Conservation (phyloP, 2,329 filamentous ascomycete species). For the Thielaviopsis ethacetica region DNA sequence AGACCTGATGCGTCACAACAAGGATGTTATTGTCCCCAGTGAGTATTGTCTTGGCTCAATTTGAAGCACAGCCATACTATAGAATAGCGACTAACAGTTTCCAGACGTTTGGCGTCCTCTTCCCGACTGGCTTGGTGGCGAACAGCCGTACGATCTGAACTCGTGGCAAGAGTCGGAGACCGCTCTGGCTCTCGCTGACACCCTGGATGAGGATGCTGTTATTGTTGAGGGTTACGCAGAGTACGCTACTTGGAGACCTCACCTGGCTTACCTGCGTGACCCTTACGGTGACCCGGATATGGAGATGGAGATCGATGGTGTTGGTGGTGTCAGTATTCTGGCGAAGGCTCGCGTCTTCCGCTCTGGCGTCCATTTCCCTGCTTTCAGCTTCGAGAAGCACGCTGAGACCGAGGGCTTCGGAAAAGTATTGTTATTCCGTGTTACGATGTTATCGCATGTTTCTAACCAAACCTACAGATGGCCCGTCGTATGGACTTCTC, state of each 20-base stretch:
- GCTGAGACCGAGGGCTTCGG: slow-evolving; percentile 97
- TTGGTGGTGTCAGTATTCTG: slow-evolving; percentile 91
- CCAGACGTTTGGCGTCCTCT: slow-evolving; percentile 94
- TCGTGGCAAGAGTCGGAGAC: slow-evolving; percentile 99
- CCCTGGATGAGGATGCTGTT: slow-evolving; percentile 90
- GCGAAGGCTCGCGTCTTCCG: slow-evolving; percentile 94
- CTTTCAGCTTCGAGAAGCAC: slow-evolving; percentile 97
- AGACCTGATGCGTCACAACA: slow-evolving; percentile 96
- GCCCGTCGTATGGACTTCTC: slow-evolving; percentile 91
- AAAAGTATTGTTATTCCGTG: slow-evolving; percentile 48
- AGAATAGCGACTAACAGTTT: slow-evolving; percentile 15
- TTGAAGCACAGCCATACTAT: neutral
- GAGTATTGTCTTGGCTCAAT: slow-evolving; percentile 26
- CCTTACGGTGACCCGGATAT: slow-evolving; percentile 96
- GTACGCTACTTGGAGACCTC: slow-evolving; percentile 94
- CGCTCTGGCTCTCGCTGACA: slow-evolving; percentile 80
- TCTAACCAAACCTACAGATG: slow-evolving; percentile 45
- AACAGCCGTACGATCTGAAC: slow-evolving; percentile 96
- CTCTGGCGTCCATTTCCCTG: slow-evolving; percentile 89
- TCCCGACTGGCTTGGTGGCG: slow-evolving; percentile 94
- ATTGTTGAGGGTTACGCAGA: slow-evolving; percentile 98
- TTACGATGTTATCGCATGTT: slow-evolving; percentile 11
- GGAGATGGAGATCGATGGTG: slow-evolving; percentile 98
- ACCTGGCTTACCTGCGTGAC: slow-evolving; percentile 89
- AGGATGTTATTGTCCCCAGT: slow-evolving; percentile 98